Base-by-base conservation (phyloP, 148 eudicot genomes). In the Cornus kousa region DNA sequence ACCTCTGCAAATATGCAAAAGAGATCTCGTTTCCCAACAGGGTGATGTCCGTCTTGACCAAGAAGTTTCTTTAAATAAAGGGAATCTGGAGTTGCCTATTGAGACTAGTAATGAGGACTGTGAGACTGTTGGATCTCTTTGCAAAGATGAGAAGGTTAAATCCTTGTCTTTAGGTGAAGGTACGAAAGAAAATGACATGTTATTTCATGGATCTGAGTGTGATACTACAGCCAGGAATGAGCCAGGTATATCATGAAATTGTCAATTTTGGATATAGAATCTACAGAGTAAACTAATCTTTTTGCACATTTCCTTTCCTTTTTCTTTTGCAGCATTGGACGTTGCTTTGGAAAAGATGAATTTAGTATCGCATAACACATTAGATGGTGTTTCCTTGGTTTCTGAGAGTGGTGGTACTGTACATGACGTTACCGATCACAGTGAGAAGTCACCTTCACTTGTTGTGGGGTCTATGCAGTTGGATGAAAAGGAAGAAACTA, bases 171-270 rank as follows among this genome's bases (percentile, higher is more conserved):
- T 70, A 33, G 87, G 75, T 68, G 80, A 82, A 71, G 84, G 57
- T 71, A 57, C 40, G 39, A 68, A 77, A 80, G 83, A 65, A 78
- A 80, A 79, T 35, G 50, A 78, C 48, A 46, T 23, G 39, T 22
- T 66, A 72, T 77, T 66, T 81, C 76, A 73, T 68, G 73, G 75
- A 28, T 73, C 81, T 65, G 86, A 88, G 80, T 74, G 33, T 72
- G 81, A 75, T 39, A 67, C 66, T 74, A 24, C 83, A 72, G 67
- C 67, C 66, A 60, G 68, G 43, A 77, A 69, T 40, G 75, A 75
- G 77, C 57, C 86, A 80, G 91, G 93, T 93, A 85, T 48, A 43
- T 24, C 24, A 78, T 75, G 16, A 74, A 62, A 72, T 19, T 37
- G 64, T 78, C 68, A 31, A 12, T 73, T 43, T 19, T 79, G 17